phyloP scores from a whole-genome alignment of 2,329 filamentous ascomycete species.

The Hymenoscyphus scutula region DNA sequence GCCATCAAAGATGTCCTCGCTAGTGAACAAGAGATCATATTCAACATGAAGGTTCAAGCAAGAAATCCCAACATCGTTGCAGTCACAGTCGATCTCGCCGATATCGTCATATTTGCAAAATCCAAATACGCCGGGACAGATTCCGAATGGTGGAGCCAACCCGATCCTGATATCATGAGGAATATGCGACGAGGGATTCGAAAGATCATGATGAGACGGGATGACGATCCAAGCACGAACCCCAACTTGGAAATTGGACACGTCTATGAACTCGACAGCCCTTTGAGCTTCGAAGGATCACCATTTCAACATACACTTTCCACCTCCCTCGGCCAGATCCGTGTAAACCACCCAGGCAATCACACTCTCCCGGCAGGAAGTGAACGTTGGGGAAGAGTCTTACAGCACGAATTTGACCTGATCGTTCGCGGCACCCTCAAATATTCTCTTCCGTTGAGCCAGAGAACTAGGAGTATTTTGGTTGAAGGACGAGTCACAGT shows the following conservation, averaged over 20 bases:
- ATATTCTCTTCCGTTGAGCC: slow-evolving; percentile 66
- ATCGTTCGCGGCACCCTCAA: slow-evolving; percentile 89
- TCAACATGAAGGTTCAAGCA: slow-evolving; percentile 84
- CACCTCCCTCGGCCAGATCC: slow-evolving; percentile 77
- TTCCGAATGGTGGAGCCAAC: slow-evolving; percentile 51
- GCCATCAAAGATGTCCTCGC: slow-evolving; percentile 87
- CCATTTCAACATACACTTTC: slow-evolving; percentile 74
- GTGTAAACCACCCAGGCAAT: slow-evolving; percentile 81
- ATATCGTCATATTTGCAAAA: slow-evolving; percentile 92
- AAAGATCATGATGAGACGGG: slow-evolving; percentile 37
- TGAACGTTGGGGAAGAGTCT: slow-evolving; percentile 83
- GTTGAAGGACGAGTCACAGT: slow-evolving; percentile 60
- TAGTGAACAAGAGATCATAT: slow-evolving; percentile 91
- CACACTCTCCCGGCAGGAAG: slow-evolving; percentile 78
- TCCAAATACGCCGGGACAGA: slow-evolving; percentile 80
- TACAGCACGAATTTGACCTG: slow-evolving; percentile 89
- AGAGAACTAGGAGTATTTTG: slow-evolving; percentile 56
- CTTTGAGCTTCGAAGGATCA: slow-evolving; percentile 84
- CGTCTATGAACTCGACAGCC: slow-evolving; percentile 82
- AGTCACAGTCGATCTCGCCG: slow-evolving; percentile 80
- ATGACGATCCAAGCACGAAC: slow-evolving; percentile 57
- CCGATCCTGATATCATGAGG: slow-evolving; percentile 24
- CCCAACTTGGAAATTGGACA: slow-evolving; percentile 92
- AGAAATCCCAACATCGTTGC: slow-evolving; percentile 92
- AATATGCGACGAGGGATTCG: slow-evolving; percentile 37